A percentile compares a stretch with the other conserved stretches of the same genome.
Evolutionary conservation across 2,329 filamentous ascomycete species (phyloP).

Genomic region (Fusarium algeriense): DNA sequence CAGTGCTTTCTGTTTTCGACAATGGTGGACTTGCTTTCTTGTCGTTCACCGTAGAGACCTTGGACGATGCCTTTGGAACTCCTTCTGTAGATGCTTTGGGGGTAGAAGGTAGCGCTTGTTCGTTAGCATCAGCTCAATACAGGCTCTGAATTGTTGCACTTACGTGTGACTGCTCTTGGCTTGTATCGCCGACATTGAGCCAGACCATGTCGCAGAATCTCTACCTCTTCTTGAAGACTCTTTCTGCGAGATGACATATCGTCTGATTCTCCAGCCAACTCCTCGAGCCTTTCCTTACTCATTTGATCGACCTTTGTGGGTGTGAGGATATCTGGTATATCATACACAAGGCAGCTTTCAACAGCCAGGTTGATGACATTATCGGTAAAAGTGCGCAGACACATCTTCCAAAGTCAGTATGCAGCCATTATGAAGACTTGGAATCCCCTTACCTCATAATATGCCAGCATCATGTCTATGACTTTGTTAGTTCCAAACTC

Average conservation of each 20-base stretch:
- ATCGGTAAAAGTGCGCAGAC: constrained; percentile 59
- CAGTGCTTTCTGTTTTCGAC: too few species aligned
- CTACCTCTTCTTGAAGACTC: constrained; percentile 20
- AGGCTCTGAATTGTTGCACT: too few species aligned
- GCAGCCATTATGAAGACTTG: neutral
- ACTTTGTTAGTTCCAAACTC: constrained; percentile 55
- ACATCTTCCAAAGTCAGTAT: constrained; percentile 50
- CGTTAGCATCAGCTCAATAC: neutral
- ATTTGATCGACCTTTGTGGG: neutral
- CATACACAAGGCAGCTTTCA: constrained; percentile 58
- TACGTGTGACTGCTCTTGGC: constrained; percentile 4
- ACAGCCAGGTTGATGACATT: constrained; percentile 62
- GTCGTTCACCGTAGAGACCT: too few species aligned
- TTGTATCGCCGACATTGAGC: constrained; percentile 15
- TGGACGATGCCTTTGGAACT: neutral
- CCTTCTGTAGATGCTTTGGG: neutral
- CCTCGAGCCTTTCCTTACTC: constrained; percentile 13
- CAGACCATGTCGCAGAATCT: constrained; percentile 20
- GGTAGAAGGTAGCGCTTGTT: constrained; percentile 11
- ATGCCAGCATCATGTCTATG: constrained; percentile 59
- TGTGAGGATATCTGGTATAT: neutral
- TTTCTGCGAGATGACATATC: constrained; percentile 13
- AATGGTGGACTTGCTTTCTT: neutral
- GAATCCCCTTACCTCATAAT: constrained; percentile 55
- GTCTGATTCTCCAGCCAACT: constrained; percentile 23